These are phyloP conservation scores for Termitomyces sp. DNA, from an alignment of 768 basidiomycete species.

Conservation along the genomic window DNA sequence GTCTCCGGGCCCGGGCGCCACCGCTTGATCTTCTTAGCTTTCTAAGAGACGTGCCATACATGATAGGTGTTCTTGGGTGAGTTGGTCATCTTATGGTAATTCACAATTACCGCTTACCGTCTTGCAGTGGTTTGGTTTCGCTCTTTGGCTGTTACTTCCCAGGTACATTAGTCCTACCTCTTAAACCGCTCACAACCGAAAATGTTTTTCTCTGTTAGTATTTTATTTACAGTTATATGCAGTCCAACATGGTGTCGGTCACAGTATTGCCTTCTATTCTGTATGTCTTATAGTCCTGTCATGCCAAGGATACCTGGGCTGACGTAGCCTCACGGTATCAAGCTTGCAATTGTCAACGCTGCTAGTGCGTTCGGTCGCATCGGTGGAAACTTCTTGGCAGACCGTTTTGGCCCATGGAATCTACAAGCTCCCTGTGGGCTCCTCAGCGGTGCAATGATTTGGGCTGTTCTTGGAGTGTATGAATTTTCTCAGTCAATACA, in stretches of 20 bases:
- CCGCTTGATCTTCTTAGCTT: conserved; percentile 22
- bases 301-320: background rate
- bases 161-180: conserved; percentile 1
- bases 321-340: background rate
- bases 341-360: conserved; percentile 32
- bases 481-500: conserved; percentile 3
- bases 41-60: conserved; percentile 24
- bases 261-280: conserved; percentile 14
- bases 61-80: conserved; percentile 22
- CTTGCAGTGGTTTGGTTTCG: background rate
- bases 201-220: background rate
- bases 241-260: conserved; percentile 16
- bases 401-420: conserved; percentile 23
- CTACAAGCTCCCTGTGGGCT: conserved; percentile 27
- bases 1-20: conserved; percentile 1
- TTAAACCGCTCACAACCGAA: background rate
- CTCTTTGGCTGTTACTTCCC: conserved; percentile 13
- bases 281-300: conserved; percentile 1
- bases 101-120: background rate
- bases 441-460: conserved; percentile 33
- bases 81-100: background rate
- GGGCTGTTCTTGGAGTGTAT: conserved; percentile 30
- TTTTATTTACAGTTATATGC: conserved; percentile 14
- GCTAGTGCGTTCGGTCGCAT: conserved; percentile 29
- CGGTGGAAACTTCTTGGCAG: conserved; percentile 28